Evolutionary conservation across 257 asterid genomes (phyloP).

Genomic region (Voacanga thouarsii): DNA sequence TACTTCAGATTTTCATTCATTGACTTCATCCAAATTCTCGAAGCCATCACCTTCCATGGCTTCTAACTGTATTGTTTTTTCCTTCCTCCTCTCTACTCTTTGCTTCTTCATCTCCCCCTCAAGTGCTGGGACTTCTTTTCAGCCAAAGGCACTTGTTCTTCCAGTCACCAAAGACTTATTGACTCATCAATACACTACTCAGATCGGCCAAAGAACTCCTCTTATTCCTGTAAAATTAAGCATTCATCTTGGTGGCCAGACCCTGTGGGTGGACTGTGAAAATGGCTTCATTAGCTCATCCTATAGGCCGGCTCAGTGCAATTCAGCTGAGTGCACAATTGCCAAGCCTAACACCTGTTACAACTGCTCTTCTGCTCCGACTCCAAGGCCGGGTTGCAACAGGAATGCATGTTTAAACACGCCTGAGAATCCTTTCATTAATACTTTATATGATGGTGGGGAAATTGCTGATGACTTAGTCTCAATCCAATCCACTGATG

Average conservation of each 20-base stretch:
- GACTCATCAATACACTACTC: conserved; percentile 20
- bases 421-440: conserved; percentile 25
- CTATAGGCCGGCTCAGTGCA: conserved; percentile 13
- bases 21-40: neutral
- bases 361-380: conserved; percentile 18
- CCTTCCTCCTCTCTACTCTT: neutral
- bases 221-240: conserved; percentile 25
- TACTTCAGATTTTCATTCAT: neutral
- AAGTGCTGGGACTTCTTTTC: conserved; percentile 8
- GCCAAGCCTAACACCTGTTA: conserved; percentile 19
- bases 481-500: conserved; percentile 21
- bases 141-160: conserved; percentile 27
- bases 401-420: conserved; percentile 23
- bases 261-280: conserved; percentile 34
- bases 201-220: conserved; percentile 33
- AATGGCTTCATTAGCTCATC: conserved; percentile 24
- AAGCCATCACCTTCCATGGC: neutral
- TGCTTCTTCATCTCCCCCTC: conserved; percentile 10
- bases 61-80: neutral
- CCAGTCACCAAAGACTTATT: conserved; percentile 27
- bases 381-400: conserved; percentile 26
- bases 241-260: conserved; percentile 36
- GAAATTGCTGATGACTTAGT: conserved; percentile 21
- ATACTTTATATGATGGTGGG: conserved; percentile 23
- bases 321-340: conserved; percentile 18